Evolutionary conservation across 306 rosid species (phyloP), one percentile per base, ranked within the genome.

Genomic region (Quercus glauca): DNA sequence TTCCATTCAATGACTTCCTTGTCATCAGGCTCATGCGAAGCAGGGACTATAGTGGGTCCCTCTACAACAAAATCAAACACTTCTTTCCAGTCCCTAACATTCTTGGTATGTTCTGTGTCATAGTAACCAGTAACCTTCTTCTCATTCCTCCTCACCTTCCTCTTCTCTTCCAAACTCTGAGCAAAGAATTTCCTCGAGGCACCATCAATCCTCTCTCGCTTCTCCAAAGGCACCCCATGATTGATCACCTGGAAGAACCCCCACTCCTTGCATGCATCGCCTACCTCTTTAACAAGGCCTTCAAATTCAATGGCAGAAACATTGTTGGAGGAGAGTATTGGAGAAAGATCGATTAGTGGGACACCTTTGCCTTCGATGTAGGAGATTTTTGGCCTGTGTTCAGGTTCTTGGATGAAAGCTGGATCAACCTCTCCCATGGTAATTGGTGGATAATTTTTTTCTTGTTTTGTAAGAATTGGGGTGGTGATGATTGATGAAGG

Each of bases 1-100:
- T 35, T 35, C 41, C 8, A 35, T 35, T 35, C 9, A 35, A 37
- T 41, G 3, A 49, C 14, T 49, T 49, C 75, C 20, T 69, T 14
- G 43, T 86, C 92, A 5, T 85, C 61, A 0, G 78, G 83, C 5
- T 85, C 84, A 31, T 61, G 56, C 21, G 88, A 88, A 7, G 78
- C 35, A 3, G 94, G 86, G 12, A 83, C 6, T 1, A 84, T 2
- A 5, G 88, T 84, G 0, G 93, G 93, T 2, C 85, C 91, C 35
- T 53, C 55, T 20, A 81, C 71, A 0, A 14, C 5, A 63, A 87
- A 86, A 85, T 90, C 97, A 76, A 87, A 86, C 6, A 85, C 93
- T 73, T 92, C 97, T 56, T 90, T 92, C 97, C 98, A 90, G 31
- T 93, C 98, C 23, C 93, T 87, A 2, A 91, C 89, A 19, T 93